phyloP scores from a whole-genome alignment of 2,329 filamentous ascomycete species.

The Nannizziopsis arthrosporioides region DNA sequence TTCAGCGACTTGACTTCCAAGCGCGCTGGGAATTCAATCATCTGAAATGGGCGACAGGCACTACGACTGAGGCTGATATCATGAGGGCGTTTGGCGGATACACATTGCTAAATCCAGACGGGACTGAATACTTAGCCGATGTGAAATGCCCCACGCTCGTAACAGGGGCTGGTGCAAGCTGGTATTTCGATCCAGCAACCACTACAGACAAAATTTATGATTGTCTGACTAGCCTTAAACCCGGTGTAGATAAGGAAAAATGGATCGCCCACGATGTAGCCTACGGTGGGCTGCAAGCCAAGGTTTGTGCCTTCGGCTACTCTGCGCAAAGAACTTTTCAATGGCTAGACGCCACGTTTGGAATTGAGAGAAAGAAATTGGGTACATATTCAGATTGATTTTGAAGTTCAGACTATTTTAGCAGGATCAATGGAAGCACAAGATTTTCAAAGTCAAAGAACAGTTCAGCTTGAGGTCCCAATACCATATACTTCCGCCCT shows the following conservation, averaged over 20 bases:
- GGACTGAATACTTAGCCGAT: background rate
- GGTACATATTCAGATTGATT: background rate
- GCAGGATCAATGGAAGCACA: no score
- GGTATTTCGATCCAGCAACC: background rate
- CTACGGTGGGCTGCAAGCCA: conserved; percentile 1
- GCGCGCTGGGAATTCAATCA: conserved; percentile 21
- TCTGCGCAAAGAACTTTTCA: background rate
- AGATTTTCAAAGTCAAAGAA: no score
- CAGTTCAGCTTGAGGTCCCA: no score
- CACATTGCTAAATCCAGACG: background rate
- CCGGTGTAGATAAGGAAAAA: background rate
- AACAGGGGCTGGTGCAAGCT: conserved; percentile 1
- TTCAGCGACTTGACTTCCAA: conserved; percentile 17
- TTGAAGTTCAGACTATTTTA: background rate
- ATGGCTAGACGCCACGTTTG: conserved; percentile 5
- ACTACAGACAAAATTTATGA: conserved; percentile 2
- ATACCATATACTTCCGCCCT: no score
- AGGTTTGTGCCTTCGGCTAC: conserved; percentile 1
- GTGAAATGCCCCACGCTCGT: conserved; percentile 1
- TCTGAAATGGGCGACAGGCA: background rate
- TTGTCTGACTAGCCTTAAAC: background rate
- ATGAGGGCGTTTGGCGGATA: background rate
- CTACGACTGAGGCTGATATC: background rate
- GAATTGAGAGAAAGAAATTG: background rate
- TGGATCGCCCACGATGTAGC: conserved; percentile 4